Conservation (phyloP, 768 basidiomycete species). For the Calvatia gigantea region DNA sequence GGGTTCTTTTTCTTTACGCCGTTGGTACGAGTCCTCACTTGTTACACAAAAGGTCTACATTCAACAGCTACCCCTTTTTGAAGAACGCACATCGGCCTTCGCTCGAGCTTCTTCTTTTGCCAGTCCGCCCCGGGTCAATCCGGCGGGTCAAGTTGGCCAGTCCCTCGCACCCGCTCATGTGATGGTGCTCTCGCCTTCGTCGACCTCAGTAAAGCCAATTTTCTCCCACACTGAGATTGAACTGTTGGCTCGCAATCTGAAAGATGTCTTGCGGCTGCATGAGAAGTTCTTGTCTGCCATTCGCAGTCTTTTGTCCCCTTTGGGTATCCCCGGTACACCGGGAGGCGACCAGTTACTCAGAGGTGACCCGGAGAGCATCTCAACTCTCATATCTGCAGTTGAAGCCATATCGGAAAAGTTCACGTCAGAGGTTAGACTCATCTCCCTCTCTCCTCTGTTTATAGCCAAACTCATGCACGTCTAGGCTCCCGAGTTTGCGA, state of each 20-base stretch:
- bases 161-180: conserved; percentile 8
- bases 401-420: conserved; percentile 53
- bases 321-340: conserved; percentile 43
- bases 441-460: conserved; percentile 4
- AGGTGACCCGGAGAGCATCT: conserved; percentile 18
- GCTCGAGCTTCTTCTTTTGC: conserved; percentile 40
- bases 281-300: conserved; percentile 63
- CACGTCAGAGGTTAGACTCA: conserved; percentile 46
- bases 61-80: conserved; percentile 49
- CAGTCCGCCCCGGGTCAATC: conserved; percentile 40
- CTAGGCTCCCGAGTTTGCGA: conserved; percentile 70
- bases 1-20: conserved; percentile 20
- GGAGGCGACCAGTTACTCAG: conserved; percentile 17
- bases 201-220: conserved; percentile 32
- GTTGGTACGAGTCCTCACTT: conserved; percentile 3
- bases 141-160: conserved; percentile 30
- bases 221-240: conserved; percentile 59
- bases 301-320: conserved; percentile 40
- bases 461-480: not conserved
- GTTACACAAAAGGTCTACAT: conserved; percentile 54
- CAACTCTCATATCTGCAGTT: conserved; percentile 42
- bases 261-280: conserved; percentile 64
- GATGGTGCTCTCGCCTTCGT: conserved; percentile 21
- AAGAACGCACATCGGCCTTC: conserved; percentile 37
- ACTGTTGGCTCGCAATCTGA: conserved; percentile 61